Conservation (phyloP, 768 basidiomycete species). For the Rhodotorula babjevae region DNA sequence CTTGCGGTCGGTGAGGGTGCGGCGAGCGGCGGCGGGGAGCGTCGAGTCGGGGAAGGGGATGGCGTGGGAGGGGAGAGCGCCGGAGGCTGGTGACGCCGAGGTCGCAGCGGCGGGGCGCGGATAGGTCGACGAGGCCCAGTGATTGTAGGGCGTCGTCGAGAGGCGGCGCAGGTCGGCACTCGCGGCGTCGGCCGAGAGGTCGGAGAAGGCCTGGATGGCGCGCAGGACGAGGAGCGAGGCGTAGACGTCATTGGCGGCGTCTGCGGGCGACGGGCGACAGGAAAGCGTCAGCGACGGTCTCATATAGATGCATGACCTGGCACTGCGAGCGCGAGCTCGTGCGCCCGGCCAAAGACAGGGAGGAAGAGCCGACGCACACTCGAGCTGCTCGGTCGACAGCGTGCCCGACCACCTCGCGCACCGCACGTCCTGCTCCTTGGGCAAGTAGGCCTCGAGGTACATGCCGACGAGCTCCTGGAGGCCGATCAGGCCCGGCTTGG, state of each 20-base stretch:
- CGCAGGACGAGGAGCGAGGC: conserved; percentile 11
- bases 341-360: too few relatives aligned
- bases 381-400: conserved; percentile 8
- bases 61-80: background rate
- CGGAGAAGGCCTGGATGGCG: conserved; percentile 6
- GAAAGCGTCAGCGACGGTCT: background rate
- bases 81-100: background rate
- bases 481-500: conserved; percentile 13
- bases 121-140: background rate
- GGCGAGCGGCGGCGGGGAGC: background rate
- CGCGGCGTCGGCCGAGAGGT: background rate
- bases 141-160: background rate
- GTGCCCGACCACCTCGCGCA: conserved; percentile 8
- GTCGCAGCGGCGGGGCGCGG: background rate
- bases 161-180: background rate
- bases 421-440: conserved; percentile 17
- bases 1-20: conserved; percentile 10
- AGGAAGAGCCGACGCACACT: conserved; percentile 7
- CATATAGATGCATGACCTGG: too few relatives aligned
- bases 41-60: background rate
- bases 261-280: background rate
- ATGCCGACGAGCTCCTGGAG: conserved; percentile 23
- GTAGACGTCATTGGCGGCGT: conserved; percentile 37
- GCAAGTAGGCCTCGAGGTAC: conserved; percentile 33
- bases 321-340: too few relatives aligned